A percentile compares a stretch with the other conserved stretches of the same genome.
These are phyloP conservation scores for Monosporozyma aquatica DNA, from an alignment of 805 yeast genomes.

Conservation along the genomic window DNA sequence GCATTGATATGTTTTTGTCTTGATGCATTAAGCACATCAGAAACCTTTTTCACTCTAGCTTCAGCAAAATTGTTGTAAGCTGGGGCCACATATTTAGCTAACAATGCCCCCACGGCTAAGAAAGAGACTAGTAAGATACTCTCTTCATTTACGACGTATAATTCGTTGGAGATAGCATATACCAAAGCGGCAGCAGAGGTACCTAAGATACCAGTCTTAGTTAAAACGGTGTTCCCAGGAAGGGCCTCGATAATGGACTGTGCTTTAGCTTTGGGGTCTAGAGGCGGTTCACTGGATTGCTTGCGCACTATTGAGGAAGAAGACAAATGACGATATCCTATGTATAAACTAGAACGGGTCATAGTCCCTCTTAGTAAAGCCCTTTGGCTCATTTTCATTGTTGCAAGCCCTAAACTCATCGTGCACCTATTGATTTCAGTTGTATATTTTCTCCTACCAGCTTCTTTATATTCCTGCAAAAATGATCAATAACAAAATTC, in stretches of 20 bases:
- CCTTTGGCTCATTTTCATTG: slow-evolving; percentile 21
- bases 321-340: slow-evolving; percentile 54
- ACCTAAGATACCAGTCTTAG: slow-evolving; percentile 93
- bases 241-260: slow-evolving; percentile 79
- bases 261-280: slow-evolving; percentile 87
- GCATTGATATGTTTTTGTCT: slow-evolving; percentile 87
- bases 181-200: slow-evolving; percentile 90
- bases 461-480: no score
- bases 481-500: no score
- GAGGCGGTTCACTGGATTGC: neutral
- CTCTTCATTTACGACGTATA: slow-evolving; percentile 91
- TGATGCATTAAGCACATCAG: slow-evolving; percentile 74
- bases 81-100: slow-evolving; percentile 87
- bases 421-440: neutral
- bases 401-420: slow-evolving; percentile 27
- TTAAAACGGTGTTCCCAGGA: slow-evolving; percentile 80
- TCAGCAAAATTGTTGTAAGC: slow-evolving; percentile 91
- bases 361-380: slow-evolving; percentile 18
- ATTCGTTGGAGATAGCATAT: slow-evolving; percentile 88
- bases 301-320: slow-evolving; percentile 24
- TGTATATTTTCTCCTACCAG: no score
- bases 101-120: slow-evolving; percentile 61
- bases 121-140: slow-evolving; percentile 76
- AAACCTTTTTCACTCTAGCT: slow-evolving; percentile 71
- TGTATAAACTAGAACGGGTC: slow-evolving; percentile 13